Evolutionary conservation across 805 yeast genomes (phyloP).

Genomic region (Ogataea degrootiae): DNA sequence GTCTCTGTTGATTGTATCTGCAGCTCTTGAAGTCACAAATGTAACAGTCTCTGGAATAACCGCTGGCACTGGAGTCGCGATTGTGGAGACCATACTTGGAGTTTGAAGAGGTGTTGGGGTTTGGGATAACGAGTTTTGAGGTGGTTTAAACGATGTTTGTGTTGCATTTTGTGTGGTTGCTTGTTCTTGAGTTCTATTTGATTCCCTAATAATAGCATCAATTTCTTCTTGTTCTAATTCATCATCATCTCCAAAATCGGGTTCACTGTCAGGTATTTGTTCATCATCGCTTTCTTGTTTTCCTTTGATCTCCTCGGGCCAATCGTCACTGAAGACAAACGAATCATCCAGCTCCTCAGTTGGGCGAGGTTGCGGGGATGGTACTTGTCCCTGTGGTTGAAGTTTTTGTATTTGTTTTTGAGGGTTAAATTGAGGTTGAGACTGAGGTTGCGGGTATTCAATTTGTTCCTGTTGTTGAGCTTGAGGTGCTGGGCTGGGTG

Average conservation of each 20-base stretch:
- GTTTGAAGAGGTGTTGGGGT: not conserved
- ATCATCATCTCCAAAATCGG: conserved; percentile 28
- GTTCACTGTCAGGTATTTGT: conserved; percentile 22
- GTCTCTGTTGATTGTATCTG: conserved; percentile 48
- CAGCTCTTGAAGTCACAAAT: conserved; percentile 64
- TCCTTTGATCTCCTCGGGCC: conserved; percentile 24
- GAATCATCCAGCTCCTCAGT: conserved; percentile 42
- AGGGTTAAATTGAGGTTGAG: not conserved
- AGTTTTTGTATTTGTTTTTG: not conserved
- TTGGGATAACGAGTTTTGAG: not conserved
- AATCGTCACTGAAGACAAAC: conserved; percentile 45
- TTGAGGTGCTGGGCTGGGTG: not conserved
- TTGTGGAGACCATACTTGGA: not conserved
- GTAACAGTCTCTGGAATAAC: conserved; percentile 24
- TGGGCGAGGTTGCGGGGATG: not conserved
- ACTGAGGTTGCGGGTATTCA: not conserved
- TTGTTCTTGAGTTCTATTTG: not conserved
- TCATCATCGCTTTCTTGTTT: conserved; percentile 1
- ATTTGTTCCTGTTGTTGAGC: not conserved
- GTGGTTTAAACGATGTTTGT: not conserved
- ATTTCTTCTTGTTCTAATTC: conserved; percentile 16
- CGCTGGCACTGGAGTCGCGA: conserved; percentile 6
- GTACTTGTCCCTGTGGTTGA: not conserved
- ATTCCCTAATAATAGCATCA: conserved; percentile 4
- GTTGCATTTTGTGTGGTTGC: not conserved